Evolutionary conservation across 2,329 filamentous ascomycete genomes (phyloP).

Genomic region (Cryphonectria naterciae): DNA sequence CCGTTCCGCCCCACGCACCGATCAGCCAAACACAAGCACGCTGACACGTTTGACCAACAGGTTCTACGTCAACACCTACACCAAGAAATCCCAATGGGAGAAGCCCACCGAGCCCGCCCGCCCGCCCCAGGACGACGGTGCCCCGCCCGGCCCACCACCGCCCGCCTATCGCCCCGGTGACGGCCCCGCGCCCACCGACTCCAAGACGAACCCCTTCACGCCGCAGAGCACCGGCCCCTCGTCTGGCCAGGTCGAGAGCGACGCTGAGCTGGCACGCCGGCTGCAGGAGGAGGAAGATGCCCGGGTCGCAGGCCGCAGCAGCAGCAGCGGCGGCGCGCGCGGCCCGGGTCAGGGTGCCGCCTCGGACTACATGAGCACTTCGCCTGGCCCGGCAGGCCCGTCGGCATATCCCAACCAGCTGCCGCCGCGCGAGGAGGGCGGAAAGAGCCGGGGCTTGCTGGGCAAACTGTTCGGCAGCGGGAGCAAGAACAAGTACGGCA

Average conservation of each 20-base stretch:
- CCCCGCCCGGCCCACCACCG: conserved; percentile 67
- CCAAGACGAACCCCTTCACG: conserved; percentile 75
- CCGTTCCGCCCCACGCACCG: conserved; percentile 7
- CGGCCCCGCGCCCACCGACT: conserved; percentile 52
- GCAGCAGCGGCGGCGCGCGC: conserved; percentile 35
- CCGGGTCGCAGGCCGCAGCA: conserved; percentile 45
- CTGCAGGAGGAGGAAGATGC: conserved; percentile 85
- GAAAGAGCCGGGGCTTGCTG: conserved; percentile 52
- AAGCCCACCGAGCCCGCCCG: conserved; percentile 71
- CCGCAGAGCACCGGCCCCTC: conserved; percentile 43
- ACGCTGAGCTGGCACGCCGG: conserved; percentile 74
- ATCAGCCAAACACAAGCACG: not conserved
- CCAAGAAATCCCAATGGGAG: conserved; percentile 90
- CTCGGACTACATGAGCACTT: conserved; percentile 41
- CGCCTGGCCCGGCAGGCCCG: conserved; percentile 25
- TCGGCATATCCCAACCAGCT: conserved; percentile 38
- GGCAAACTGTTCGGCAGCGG: conserved; percentile 56
- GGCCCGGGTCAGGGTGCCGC: conserved; percentile 36
- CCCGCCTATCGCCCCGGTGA: conserved; percentile 60
- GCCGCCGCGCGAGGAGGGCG: conserved; percentile 44
- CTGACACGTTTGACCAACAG: conserved; percentile 44
- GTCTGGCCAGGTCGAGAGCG: conserved; percentile 56
- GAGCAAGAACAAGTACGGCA: conserved; percentile 47
- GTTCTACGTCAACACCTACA: conserved; percentile 91
- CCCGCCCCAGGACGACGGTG: conserved; percentile 45